Percentiles rank a stretch among this genome's conserved stretches.
Conservation (phyloP, 2,329 filamentous ascomycete species). For the Mariannaea elegans region DNA sequence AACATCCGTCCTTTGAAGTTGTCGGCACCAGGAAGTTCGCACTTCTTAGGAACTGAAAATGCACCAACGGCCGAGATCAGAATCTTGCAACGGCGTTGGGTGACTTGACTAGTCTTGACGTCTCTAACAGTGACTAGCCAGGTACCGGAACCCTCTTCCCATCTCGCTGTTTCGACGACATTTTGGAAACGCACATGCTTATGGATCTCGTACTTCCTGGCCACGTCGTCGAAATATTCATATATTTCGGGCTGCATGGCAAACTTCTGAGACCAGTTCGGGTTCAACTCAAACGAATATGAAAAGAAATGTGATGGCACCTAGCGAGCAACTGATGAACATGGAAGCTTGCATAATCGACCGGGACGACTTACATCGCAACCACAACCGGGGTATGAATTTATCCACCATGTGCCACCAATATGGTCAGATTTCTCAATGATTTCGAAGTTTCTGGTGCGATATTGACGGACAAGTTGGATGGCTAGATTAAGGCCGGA, state of each 20-base stretch:
- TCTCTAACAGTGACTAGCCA: constrained; percentile 34
- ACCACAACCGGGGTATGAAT: constrained; percentile 41
- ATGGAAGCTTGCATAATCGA: no score
- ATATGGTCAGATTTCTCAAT: constrained; percentile 35
- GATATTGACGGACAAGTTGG: constrained; percentile 30
- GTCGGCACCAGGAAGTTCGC: constrained; percentile 31
- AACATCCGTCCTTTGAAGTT: constrained; percentile 34
- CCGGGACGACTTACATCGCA: constrained; percentile 32
- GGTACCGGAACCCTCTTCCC: constrained; percentile 29
- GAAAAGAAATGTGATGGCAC: constrained; percentile 41
- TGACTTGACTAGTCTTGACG: constrained; percentile 3
- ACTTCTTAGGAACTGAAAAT: constrained; percentile 32
- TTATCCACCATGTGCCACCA: constrained; percentile 39
- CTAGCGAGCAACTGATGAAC: constrained; percentile 12
- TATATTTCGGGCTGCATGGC: constrained; percentile 41
- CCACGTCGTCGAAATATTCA: constrained; percentile 33
- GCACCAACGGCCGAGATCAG: constrained; percentile 40
- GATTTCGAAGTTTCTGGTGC: constrained; percentile 34
- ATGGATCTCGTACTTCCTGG: constrained; percentile 29
- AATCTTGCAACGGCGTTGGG: constrained; percentile 19
- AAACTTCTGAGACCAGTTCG: constrained; percentile 38
- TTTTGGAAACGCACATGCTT: constrained; percentile 30
- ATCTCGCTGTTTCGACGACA: constrained; percentile 33
- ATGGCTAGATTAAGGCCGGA: constrained; percentile 39
- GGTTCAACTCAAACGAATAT: constrained; percentile 41